These are phyloP conservation scores for Blastomyces silverae DNA, from an alignment of 2,329 filamentous ascomycete genomes.

Conservation along the genomic window DNA sequence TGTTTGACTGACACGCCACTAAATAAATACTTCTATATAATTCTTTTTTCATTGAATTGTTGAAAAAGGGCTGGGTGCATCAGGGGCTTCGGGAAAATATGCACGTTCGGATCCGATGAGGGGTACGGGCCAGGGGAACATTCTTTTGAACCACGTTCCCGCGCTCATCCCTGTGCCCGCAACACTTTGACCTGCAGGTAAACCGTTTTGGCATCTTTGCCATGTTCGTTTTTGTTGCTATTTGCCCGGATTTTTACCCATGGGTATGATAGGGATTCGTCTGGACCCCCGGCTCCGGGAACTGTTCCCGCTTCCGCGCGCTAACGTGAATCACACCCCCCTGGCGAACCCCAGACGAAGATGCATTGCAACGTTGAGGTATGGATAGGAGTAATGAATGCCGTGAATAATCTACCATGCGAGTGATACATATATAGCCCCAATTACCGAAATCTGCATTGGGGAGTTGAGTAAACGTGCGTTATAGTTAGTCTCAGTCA, in stretches of 20 bases:
- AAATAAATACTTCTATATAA: too few species aligned
- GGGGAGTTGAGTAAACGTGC: not conserved
- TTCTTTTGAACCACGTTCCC: too few species aligned
- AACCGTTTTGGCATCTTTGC: not conserved
- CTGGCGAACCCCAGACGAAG: too few species aligned
- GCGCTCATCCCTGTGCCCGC: not conserved
- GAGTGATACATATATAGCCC: too few species aligned
- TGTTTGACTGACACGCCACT: too few species aligned
- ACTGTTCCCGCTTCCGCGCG: not conserved
- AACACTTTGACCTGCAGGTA: not conserved
- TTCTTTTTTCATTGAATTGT: not conserved
- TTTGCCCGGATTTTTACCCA: not conserved
- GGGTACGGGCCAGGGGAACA: too few species aligned
- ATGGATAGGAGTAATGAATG: not conserved
- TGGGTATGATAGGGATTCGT: too few species aligned
- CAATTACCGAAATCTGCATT: not conserved
- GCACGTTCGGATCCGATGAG: too few species aligned
- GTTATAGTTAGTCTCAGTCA: too few species aligned
- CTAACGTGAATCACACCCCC: too few species aligned
- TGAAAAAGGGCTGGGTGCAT: not conserved
- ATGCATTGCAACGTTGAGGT: not conserved
- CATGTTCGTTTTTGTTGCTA: not conserved
- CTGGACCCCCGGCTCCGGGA: too few species aligned
- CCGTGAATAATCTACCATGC: not conserved
- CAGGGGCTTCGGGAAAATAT: not conserved